These are phyloP conservation scores for Vigna angularis DNA, from an alignment of 306 rosid genomes.

Conservation along the genomic window DNA sequence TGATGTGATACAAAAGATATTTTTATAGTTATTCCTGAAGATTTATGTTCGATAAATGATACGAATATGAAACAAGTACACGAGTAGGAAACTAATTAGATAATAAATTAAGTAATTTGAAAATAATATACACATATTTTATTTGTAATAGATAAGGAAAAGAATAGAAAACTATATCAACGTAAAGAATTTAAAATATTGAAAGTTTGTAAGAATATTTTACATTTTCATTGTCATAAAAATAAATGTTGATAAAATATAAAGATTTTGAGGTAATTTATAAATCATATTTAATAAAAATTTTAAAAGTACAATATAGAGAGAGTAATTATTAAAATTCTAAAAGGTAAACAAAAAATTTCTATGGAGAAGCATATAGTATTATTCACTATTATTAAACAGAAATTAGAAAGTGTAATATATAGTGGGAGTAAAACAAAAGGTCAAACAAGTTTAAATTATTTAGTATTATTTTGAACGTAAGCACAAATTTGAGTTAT, in stretches of 20 bases:
- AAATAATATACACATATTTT: not conserved
- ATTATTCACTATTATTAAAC: too few relatives aligned
- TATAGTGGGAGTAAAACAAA: not conserved
- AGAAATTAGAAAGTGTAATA: too few relatives aligned
- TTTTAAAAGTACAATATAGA: not conserved
- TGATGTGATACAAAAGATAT: not conserved
- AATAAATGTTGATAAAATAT: not conserved
- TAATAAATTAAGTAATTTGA: not conserved
- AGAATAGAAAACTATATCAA: not conserved
- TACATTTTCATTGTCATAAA: not conserved
- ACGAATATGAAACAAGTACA: not conserved
- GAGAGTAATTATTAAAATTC: not conserved
- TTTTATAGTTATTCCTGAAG: not conserved
- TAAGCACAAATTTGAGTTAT: slow-evolving; percentile 38
- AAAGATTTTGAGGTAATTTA: not conserved
- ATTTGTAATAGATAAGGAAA: not conserved
- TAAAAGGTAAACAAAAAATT: too few relatives aligned
- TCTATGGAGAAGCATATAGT: too few relatives aligned
- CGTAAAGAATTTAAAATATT: not conserved
- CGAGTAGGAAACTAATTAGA: not conserved
- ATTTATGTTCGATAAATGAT: not conserved
- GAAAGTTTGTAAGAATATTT: not conserved
- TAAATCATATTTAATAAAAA: not conserved
- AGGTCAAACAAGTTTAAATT: slow-evolving; percentile 17
- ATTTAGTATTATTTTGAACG: slow-evolving; percentile 39